Evolutionary conservation across 225 moss, liverwort and hornwort species (phyloP), one percentile per base, ranked within the genome.

Genomic region (Takakia lepidozioides): DNA sequence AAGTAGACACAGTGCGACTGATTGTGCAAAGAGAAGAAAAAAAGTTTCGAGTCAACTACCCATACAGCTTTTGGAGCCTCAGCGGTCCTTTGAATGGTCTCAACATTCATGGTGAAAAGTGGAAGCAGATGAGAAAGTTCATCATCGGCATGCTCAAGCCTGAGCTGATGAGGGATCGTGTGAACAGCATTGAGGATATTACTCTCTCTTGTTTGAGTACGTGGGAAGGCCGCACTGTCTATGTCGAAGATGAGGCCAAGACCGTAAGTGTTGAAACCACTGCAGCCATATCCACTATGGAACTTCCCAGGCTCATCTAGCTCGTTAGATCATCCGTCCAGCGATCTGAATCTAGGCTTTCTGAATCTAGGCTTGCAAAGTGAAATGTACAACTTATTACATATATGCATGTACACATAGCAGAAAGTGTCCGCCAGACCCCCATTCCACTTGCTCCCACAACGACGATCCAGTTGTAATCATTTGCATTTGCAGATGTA

Each of bases 211-310:
- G 63, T 0, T 57, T 79, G 17, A 38, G 69, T 11, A 59, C 63
- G 9, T 79, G 79, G 79, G 13, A 25, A 13, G 66, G 60, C 0
- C 27, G 54, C 14, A 55, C 47, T 19, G 60, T 79, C 1, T 57
- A 3, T 6, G 70, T 79, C n/a, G 74, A 79, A 29, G 74, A 79
- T 46, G 66, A 79, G n/a, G 70, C 79, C 21, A 74, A 74, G 51
- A 64, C 74, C 56, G 79, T 43, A 19, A 54, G 52, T 14, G 8
- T 19, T 19, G 7, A 42, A 42, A 20, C 8, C 13, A 5, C 16
- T 32, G 7, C 32, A 6, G 7, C 8, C 11, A 11, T 32, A 11
- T 32, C 11, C 11, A 1, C 11, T 32, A 11, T 32, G 11, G 32
- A 32, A 11, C 11, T 32, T 32, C 32, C 32, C 32, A 32, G 7